Evolutionary conservation across 768 basidiomycete genomes (phyloP), one percentile per base, ranked within the genome.

Genomic region (Fomitopsis pulvina): DNA sequence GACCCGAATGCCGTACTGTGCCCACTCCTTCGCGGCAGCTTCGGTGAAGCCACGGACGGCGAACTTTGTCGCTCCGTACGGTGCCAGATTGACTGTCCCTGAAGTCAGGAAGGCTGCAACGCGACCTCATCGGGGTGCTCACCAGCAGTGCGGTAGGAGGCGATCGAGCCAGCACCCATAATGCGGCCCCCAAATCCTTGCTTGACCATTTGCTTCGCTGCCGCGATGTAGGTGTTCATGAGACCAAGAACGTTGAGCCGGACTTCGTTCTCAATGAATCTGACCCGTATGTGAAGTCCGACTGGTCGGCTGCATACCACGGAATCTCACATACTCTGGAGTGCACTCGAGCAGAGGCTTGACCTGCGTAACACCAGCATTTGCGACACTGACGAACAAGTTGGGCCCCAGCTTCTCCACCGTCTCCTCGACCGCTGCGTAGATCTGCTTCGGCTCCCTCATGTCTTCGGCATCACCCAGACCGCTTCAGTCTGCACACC

Each of bases 121-220:
- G 4, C 4, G 11, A 45, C 14, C n/a, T 5, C 3, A 10, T 7
- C 4, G 4, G 41, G 9, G 21, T 12, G 41, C 54, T 44, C 38
- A 55, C 59, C 55, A 4, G 62, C 62, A 11, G 63, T 65, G 38
- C 63, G 61, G 53, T 63, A 65, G 16, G 63, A 65, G 5, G 63
- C 63, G 41, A 65, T 65, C 7, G 63, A 65, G 18, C 63, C 60
- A 7, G 57, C 61, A 37, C 66, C 66, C 43, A 67, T 55, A 45
- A 67, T 60, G 37, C 64, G 58, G 2, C 66, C 66, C 6, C 65
- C 65, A 29, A 12, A 34, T 20, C 64, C 60, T 52, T 65, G 64
- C 58, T 64, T 64, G 25, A 66, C 60, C 66, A 67, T 67, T 55
- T 67, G 66, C 52, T 57, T 59, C 18, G 66, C 66, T 2, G 66